Base-by-base conservation (phyloP, 2,329 filamentous ascomycete species). In the Chalaropsis thielavioides region DNA sequence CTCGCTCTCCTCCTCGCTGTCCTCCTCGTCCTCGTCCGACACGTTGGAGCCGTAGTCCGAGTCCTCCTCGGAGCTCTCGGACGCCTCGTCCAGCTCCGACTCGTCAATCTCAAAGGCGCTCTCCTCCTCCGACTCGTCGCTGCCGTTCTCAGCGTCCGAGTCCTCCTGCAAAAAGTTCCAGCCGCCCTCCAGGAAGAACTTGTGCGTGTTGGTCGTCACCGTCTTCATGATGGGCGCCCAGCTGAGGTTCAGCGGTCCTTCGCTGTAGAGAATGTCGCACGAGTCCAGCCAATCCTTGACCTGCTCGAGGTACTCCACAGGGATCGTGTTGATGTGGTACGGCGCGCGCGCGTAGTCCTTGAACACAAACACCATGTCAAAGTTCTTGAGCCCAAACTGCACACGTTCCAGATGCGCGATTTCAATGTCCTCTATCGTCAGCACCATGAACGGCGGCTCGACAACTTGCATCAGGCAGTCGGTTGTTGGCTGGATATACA, bases 181-280 rank as follows among this genome's bases (percentile, higher is more conserved):
- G 58, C 94, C 94, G 40, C 95, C 94, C 69, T 97, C 92, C 3
- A 82, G 84, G 75, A 96, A 99, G 83, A 99, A 99, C 70, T 88
- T 84, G 73, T 99, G 92, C 1, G 94, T 90, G 73, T 99, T 92
- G 43, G 88, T 86, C 22, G 89, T 92, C 31, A 99, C 92, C 0
- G 94, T 99, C 81, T 99, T 99, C 91, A 99, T 99, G 73, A 99
- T 99, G 17, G 92, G 96, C 11, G 89, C 88, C 94, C 94, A 99
- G 80, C 97, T 97, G 66, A 99, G 81, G 78, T 99, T 99, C 70
- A 99, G 84, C 0, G 92, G 94, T 66, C 94, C 94, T 75, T 99
- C 95, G 13, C 85, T 89, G 78, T 87, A 97, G 19, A 94, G 87
- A 72, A 99, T 95, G 72, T 99, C 92, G 60, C 94, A 92, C 0